Percentiles rank a stretch among this genome's conserved stretches.
phyloP scores from a whole-genome alignment of 345 rosid genomes.

The Diplotaxis tenuifolia region DNA sequence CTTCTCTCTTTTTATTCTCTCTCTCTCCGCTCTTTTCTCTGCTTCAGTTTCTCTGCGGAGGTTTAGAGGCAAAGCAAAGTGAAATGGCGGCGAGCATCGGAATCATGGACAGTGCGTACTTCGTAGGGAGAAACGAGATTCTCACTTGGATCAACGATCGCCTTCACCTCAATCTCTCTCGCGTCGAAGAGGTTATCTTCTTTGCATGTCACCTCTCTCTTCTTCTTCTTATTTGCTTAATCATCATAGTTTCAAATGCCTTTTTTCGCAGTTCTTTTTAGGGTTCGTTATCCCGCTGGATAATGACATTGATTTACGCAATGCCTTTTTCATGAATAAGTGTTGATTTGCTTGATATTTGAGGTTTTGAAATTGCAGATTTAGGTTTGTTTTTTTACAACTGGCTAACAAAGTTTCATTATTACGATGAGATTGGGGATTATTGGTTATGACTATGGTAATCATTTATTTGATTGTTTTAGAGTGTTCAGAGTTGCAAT shows the following conservation, averaged over 20 bases:
- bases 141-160: slow-evolving; percentile 85
- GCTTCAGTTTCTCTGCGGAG: slow-evolving; percentile 16
- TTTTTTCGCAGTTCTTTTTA: neutral
- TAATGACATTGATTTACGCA: neutral
- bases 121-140: slow-evolving; percentile 92
- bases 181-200: slow-evolving; percentile 70
- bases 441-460: neutral
- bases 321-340: neutral
- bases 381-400: neutral
- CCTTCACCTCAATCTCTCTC: slow-evolving; percentile 85
- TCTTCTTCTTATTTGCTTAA: neutral
- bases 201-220: slow-evolving; percentile 15
- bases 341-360: slow-evolving; percentile 2
- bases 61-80: neutral
- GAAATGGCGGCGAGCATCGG: slow-evolving; percentile 83
- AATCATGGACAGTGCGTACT: slow-evolving; percentile 95
- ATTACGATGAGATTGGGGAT: neutral
- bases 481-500: slow-evolving; percentile 1
- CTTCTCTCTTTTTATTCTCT: neutral
- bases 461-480: neutral
- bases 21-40: slow-evolving; percentile 3
- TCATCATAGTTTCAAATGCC: neutral
- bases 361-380: neutral
- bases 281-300: neutral
- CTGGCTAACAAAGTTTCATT: neutral